Conservation (phyloP, 768 basidiomycete genomes). For the Kwoniella sp. region DNA sequence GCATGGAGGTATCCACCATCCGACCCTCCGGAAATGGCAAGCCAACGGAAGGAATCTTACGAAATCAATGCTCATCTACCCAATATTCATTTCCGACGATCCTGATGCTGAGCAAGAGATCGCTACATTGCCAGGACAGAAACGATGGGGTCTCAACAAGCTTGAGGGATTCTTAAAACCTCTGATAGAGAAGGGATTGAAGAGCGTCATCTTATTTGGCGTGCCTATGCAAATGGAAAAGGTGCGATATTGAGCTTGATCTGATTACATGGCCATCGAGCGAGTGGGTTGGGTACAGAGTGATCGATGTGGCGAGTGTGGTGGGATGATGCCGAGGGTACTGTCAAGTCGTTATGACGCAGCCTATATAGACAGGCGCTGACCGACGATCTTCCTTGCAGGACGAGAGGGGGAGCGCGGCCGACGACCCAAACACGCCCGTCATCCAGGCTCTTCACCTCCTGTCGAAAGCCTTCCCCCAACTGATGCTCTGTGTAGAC, state of each 20-base stretch:
- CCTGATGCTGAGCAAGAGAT: conserved; percentile 80
- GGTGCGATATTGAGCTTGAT: conserved; percentile 22
- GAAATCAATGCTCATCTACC: conserved; percentile 92
- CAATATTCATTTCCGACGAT: conserved; percentile 96
- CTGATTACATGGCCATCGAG: not conserved
- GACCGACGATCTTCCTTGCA: conserved; percentile 48
- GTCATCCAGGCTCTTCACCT: conserved; percentile 89
- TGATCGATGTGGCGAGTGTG: not conserved
- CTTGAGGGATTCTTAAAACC: conserved; percentile 85
- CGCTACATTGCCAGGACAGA: conserved; percentile 76
- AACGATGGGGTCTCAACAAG: conserved; percentile 91
- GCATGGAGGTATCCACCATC: conserved; percentile 90
- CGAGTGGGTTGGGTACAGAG: not conserved
- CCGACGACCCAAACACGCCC: conserved; percentile 85
- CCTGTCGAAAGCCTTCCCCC: conserved; percentile 75
- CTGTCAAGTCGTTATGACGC: not conserved
- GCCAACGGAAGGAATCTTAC: conserved; percentile 63
- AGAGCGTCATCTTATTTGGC: conserved; percentile 85
- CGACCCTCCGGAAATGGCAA: conserved; percentile 86
- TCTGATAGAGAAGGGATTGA: conserved; percentile 83
- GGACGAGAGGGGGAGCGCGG: conserved; percentile 81
- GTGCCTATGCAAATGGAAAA: conserved; percentile 54
- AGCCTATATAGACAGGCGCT: too few relatives aligned
- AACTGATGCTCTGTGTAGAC: conserved; percentile 85
- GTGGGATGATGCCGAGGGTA: not conserved